Percentiles rank a stretch among this genome's conserved stretches.
These are phyloP conservation scores for Haematococcus lacustris DNA, from an alignment of 139 green algal species.

Conservation along the genomic window DNA sequence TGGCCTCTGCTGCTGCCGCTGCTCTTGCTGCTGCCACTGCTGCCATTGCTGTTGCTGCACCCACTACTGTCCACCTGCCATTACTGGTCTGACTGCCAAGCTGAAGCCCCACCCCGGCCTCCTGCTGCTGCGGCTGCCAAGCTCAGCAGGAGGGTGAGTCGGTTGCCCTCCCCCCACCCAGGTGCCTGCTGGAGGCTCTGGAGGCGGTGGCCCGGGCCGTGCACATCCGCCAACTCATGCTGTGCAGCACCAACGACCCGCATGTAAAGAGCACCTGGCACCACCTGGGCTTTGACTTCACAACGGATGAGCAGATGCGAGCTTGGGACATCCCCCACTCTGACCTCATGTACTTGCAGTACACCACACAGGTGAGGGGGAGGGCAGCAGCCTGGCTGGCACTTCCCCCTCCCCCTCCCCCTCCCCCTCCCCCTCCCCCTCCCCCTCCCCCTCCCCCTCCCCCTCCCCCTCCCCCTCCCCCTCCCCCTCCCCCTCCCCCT, in stretches of 20 bases:
- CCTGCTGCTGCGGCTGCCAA: not conserved
- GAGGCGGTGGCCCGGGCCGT: constrained; percentile 60
- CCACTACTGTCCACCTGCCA: not conserved
- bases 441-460: not conserved
- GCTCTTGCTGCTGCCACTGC: not conserved
- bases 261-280: constrained; percentile 53
- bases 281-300: constrained; percentile 75
- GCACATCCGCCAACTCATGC: constrained; percentile 42
- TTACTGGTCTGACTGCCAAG: not conserved
- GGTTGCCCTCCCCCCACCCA: constrained; percentile 1
- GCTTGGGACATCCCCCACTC: constrained; percentile 58
- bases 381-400: too few relatives aligned
- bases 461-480: too few relatives aligned
- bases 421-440: not conserved
- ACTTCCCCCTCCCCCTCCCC: not conserved
- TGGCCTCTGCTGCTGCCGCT: not conserved
- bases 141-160: not conserved
- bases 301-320: constrained; percentile 57
- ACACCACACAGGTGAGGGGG: constrained; percentile 56
- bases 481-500: not conserved
- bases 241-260: constrained; percentile 55
- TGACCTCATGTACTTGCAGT: constrained; percentile 90
- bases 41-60: not conserved
- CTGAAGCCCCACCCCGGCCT: not conserved
- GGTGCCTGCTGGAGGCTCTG: constrained; percentile 78